Conservation (phyloP, 2,329 filamentous ascomycete species). For the Aspergillus alliaceus region DNA sequence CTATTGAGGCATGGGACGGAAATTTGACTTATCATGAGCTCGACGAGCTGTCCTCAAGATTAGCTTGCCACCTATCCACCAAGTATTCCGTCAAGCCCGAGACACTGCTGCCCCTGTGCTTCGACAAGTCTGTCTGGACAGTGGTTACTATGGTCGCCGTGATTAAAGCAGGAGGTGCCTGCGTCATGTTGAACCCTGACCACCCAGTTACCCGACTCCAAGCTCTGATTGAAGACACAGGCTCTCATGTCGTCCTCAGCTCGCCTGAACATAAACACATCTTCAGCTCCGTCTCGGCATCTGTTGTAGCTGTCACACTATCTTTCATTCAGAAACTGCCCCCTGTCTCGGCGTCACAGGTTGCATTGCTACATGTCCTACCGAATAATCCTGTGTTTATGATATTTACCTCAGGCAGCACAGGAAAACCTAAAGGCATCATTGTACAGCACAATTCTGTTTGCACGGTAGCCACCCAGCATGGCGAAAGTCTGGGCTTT, state of each 20-base stretch:
- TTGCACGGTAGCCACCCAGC: slow-evolving; percentile 44
- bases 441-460: slow-evolving; percentile 58
- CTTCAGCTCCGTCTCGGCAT: not conserved
- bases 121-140: slow-evolving; percentile 6
- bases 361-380: not conserved
- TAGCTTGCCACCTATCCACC: not conserved
- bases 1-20: slow-evolving; percentile 28
- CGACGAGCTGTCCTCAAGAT: slow-evolving; percentile 28
- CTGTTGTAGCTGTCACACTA: not conserved
- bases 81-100: not conserved
- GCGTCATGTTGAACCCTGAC: slow-evolving; percentile 3
- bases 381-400: slow-evolving; percentile 42
- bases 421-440: slow-evolving; percentile 54
- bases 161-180: slow-evolving; percentile 11
- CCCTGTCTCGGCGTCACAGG: not conserved
- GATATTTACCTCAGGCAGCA: slow-evolving; percentile 54
- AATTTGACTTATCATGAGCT: slow-evolving; percentile 22
- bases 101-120: slow-evolving; percentile 1
- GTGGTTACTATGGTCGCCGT: slow-evolving; percentile 4
- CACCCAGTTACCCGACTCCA: slow-evolving; percentile 6
- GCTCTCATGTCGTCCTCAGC: not conserved
- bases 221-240: not conserved
- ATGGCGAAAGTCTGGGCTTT: slow-evolving; percentile 41
- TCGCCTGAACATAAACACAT: not conserved
- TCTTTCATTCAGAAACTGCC: not conserved